Percentiles rank a stretch among this genome's conserved stretches.
Conservation (phyloP, 805 yeast genomes). For the Metschnikowia gelsemii region DNA sequence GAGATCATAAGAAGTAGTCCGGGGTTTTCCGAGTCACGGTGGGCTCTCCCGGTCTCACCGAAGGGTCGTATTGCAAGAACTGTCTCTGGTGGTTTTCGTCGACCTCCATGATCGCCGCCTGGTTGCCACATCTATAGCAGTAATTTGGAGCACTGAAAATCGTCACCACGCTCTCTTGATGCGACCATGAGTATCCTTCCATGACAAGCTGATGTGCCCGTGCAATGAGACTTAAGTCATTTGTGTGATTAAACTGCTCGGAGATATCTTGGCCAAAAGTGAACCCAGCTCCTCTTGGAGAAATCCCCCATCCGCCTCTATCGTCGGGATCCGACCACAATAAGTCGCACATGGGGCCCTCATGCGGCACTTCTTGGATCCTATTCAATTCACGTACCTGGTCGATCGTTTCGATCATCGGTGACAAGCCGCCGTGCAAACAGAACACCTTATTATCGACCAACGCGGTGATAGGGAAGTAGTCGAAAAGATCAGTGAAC, state of each 20-base stretch:
- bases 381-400: conserved; percentile 89
- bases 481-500: conserved; percentile 89
- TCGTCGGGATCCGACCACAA: conserved; percentile 98
- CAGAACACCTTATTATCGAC: conserved; percentile 90
- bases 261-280: conserved; percentile 95
- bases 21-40: conserved; percentile 96
- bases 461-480: conserved; percentile 89
- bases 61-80: conserved; percentile 93
- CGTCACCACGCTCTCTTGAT: conserved; percentile 90
- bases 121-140: conserved; percentile 97
- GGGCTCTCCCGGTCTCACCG: conserved; percentile 97
- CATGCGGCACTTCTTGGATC: conserved; percentile 95
- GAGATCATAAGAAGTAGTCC: conserved; percentile 77
- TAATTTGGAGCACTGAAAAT: conserved; percentile 95
- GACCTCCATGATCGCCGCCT: conserved; percentile 97
- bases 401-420: conserved; percentile 90
- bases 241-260: conserved; percentile 90
- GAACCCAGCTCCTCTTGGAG: conserved; percentile 98
- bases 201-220: conserved; percentile 97
- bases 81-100: conserved; percentile 91
- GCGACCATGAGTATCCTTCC: conserved; percentile 96
- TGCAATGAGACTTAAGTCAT: conserved; percentile 79
- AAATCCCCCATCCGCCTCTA: conserved; percentile 96
- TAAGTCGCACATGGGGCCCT: conserved; percentile 96
- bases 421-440: conserved; percentile 92